These are phyloP conservation scores for Gossypium schwendimanii DNA, from an alignment of 441 rosid genomes.

Conservation along the genomic window DNA sequence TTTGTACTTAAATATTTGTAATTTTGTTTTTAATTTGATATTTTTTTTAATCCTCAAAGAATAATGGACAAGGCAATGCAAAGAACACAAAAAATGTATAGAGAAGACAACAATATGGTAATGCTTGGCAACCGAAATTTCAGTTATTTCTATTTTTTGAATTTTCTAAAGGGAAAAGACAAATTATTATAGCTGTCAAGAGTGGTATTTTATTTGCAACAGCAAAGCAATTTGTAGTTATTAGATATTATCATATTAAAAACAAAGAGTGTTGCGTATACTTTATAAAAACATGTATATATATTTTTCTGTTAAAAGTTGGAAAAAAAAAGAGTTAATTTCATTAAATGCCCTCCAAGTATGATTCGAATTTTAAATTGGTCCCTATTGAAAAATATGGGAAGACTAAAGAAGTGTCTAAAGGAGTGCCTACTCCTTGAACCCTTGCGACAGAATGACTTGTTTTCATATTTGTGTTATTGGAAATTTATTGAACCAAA, in stretches of 20 bases:
- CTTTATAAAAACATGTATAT: neutral
- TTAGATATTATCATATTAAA: neutral
- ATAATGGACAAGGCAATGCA: neutral
- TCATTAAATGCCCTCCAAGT: too few relatives aligned
- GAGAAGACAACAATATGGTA: neutral
- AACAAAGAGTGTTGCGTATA: neutral
- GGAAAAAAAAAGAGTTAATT: neutral
- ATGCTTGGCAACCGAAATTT: neutral
- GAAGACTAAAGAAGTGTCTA: too few relatives aligned
- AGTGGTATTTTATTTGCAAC: conserved; percentile 2
- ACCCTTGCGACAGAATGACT: too few relatives aligned
- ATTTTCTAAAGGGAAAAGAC: neutral
- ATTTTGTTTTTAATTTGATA: neutral
- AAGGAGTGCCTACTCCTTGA: too few relatives aligned
- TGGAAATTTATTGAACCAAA: too few relatives aligned
- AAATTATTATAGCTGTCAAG: conserved; percentile 9
- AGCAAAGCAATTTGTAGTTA: conserved; percentile 7
- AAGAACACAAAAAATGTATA: neutral
- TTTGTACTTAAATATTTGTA: too few relatives aligned
- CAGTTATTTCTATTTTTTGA: neutral
- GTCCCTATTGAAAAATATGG: too few relatives aligned
- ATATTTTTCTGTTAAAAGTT: neutral
- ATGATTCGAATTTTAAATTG: too few relatives aligned
- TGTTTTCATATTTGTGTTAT: too few relatives aligned
- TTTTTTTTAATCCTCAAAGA: neutral